phyloP scores from a whole-genome alignment of 257 asterid species.

The Primulina tabacum region DNA sequence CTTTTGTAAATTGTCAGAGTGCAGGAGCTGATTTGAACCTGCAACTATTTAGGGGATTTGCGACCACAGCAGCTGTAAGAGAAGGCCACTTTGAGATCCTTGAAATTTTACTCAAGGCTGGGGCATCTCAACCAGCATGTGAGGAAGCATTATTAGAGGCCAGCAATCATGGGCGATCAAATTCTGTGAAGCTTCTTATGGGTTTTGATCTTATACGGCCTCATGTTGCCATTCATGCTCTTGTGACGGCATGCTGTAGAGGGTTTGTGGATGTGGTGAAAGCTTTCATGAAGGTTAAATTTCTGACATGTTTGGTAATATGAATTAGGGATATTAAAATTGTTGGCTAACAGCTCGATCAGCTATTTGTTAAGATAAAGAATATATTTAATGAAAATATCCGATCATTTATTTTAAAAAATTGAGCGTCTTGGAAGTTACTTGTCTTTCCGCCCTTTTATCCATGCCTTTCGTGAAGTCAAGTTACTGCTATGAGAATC shows the following conservation, averaged over 20 bases:
- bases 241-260: conserved; percentile 70
- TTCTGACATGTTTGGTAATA: background rate
- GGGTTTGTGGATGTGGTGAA: conserved; percentile 61
- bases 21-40: conserved; percentile 76
- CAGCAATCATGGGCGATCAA: conserved; percentile 63
- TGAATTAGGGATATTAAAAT: background rate
- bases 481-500: background rate
- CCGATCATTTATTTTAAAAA: background rate
- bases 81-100: conserved; percentile 65
- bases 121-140: conserved; percentile 83
- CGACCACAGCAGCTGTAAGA: conserved; percentile 68
- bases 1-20: conserved; percentile 37
- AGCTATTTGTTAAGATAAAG: background rate
- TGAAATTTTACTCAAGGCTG: conserved; percentile 66
- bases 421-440: background rate
- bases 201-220: conserved; percentile 73
- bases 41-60: conserved; percentile 59
- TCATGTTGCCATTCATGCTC: conserved; percentile 62
- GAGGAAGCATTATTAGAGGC: conserved; percentile 83
- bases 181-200: conserved; percentile 57
- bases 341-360: background rate
- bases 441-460: background rate
- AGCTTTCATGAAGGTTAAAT: conserved; percentile 55
- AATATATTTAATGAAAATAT: background rate
- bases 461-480: background rate